Percentiles rank a stretch among this genome's conserved stretches.
Evolutionary conservation across 768 basidiomycete species (phyloP).

Genomic region (Favolaschia claudopus): DNA sequence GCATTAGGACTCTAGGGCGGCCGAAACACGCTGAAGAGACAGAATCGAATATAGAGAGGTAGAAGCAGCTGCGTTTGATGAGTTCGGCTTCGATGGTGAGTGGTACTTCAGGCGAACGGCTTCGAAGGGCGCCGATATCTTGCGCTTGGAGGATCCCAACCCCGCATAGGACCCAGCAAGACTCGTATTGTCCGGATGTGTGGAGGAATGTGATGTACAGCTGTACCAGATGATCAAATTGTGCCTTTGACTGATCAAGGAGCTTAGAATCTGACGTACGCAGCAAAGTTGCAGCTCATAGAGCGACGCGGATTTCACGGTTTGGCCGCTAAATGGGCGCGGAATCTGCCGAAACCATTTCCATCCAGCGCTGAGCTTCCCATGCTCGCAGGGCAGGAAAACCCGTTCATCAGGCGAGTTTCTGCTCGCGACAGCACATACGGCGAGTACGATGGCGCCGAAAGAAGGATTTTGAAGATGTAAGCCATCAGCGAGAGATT

Average conservation of each 20-base stretch:
- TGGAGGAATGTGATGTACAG: constrained; percentile 45
- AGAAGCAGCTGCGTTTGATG: constrained; percentile 48
- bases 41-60: constrained; percentile 41
- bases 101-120: constrained; percentile 43
- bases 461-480: constrained; percentile 50
- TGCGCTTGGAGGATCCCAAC: constrained; percentile 57
- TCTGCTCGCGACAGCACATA: constrained; percentile 59
- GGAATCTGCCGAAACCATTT: constrained; percentile 26
- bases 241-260: constrained; percentile 23
- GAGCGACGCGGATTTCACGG: constrained; percentile 56
- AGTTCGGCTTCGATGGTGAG: constrained; percentile 41
- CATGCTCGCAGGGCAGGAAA: no score
- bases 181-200: constrained; percentile 47
- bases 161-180: constrained; percentile 49
- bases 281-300: constrained; percentile 64
- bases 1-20: constrained; percentile 46
- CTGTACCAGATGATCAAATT: constrained; percentile 27
- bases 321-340: no score
- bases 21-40: constrained; percentile 50
- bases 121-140: constrained; percentile 53
- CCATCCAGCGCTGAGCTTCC: constrained; percentile 34
- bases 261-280: constrained; percentile 40
- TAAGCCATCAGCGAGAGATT: constrained; percentile 41
- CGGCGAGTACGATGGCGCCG: constrained; percentile 50
- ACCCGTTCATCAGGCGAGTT: constrained; percentile 50